Base-by-base conservation (phyloP, 2,329 filamentous ascomycete species). In the Mycosphaerella arachidis region DNA sequence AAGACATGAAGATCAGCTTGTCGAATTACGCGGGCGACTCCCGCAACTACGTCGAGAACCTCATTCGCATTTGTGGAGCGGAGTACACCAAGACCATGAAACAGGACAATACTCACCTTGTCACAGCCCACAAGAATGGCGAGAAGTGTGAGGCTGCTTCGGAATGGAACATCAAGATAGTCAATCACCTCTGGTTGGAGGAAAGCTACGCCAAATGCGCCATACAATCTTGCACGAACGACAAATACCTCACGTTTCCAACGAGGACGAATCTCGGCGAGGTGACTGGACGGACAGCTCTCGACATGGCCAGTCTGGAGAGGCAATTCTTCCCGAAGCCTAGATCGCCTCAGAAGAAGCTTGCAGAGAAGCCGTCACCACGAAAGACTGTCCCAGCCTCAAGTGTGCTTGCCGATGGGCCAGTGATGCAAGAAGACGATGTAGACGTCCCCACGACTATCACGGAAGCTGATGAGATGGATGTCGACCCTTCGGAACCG, bases 1-100 rank as follows among this genome's bases (percentile, higher is more conserved):
- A 88, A 60, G 80, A 83, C 7, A 81, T 89, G 73, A 85, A 83
- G 55, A 94, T 99, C 69, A 96, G 92, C 59, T 82, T 99, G 6
- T 97, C 94, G 6, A 99, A 97, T 74, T 99, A 99, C 72, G 91
- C 91, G 50, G 94, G 94, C 33, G 94, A 99, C 74, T 91, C 94
- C 16, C 86, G 94, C 51, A 86, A 91, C 55, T 99, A 97, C 70
- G 82, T 99, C 4, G 92, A 97, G 74, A 97, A 96, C 67, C 82
- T 99, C 40, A 89, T 97, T 68, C 86, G 81, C 61, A 92, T 92
- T 27, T 82, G 88, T 16, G 94, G 94, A 16, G 93, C 90, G 8
- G 87, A 89, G 63, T 97, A 91, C 72, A 99, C 94, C 31, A 96
- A 95, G 77, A 95, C 91, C 0, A 90, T 99, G 86, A 95, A 91